Percentiles rank a stretch among this genome's conserved stretches.
phyloP scores from a whole-genome alignment of 768 basidiomycete species.

The Mycena sanguinolenta region DNA sequence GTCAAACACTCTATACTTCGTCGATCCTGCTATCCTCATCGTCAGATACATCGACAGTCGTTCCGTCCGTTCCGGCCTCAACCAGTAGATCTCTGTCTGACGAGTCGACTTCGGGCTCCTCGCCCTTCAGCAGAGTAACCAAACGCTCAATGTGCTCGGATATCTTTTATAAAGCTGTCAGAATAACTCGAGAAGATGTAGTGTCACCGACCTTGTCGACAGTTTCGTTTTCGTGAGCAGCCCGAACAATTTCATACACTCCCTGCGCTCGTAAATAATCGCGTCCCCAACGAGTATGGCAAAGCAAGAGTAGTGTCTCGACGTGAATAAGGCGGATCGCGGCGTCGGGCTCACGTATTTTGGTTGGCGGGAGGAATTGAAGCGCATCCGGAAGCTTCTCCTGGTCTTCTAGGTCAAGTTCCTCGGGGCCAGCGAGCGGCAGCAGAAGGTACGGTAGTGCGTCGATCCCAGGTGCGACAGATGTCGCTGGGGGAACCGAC shows the following conservation, averaged over 20 bases:
- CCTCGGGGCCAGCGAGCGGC: slow-evolving; percentile 95
- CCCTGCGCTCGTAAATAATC: slow-evolving; percentile 85
- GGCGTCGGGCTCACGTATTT: slow-evolving; percentile 85
- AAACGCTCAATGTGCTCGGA: slow-evolving; percentile 90
- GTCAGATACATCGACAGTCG: slow-evolving; percentile 53
- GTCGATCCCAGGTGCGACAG: slow-evolving; percentile 81
- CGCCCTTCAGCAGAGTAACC: slow-evolving; percentile 86
- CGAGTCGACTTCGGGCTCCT: slow-evolving; percentile 69
- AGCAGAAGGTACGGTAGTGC: slow-evolving; percentile 87
- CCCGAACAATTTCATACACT: slow-evolving; percentile 88
- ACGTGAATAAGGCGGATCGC: slow-evolving; percentile 84
- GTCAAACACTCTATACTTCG: slow-evolving; percentile 84
- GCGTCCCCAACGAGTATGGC: slow-evolving; percentile 90
- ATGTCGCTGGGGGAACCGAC: slow-evolving; percentile 69
- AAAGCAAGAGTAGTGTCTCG: slow-evolving; percentile 91
- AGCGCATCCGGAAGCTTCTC: slow-evolving; percentile 87
- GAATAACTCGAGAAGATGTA: background rate
- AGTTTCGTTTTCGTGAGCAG: slow-evolving; percentile 81
- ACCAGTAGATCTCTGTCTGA: slow-evolving; percentile 50
- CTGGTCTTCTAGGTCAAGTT: slow-evolving; percentile 95
- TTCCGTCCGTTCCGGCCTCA: slow-evolving; percentile 36
- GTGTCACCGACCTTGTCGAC: slow-evolving; percentile 73
- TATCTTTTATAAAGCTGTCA: slow-evolving; percentile 62
- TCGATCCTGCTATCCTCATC: slow-evolving; percentile 83
- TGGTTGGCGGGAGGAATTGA: slow-evolving; percentile 90